Percentiles rank a stretch among this genome's conserved stretches.
phyloP scores from a whole-genome alignment of 768 basidiomycete species.

The Antrodiella citrinella region DNA sequence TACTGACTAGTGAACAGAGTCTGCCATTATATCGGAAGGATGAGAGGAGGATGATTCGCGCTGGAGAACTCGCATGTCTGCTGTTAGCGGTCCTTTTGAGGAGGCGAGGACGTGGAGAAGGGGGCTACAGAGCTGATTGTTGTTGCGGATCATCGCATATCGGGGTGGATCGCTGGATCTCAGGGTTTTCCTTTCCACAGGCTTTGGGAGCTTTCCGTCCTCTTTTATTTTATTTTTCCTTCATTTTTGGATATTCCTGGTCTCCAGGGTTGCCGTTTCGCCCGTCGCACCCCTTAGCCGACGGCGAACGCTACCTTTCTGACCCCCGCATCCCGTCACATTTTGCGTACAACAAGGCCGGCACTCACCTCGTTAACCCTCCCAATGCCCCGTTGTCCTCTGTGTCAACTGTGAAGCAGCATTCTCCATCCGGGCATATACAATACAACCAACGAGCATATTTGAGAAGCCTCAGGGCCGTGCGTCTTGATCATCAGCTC shows the following conservation, averaged over 20 bases:
- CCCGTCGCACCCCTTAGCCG: neutral
- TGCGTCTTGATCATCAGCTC: neutral
- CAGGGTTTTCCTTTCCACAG: constrained; percentile 10
- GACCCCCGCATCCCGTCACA: no score
- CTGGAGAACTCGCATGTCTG: constrained; percentile 12
- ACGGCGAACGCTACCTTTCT: neutral
- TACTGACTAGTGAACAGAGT: constrained; percentile 27
- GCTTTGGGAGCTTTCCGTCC: neutral
- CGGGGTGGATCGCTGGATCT: constrained; percentile 22
- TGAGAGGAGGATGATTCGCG: constrained; percentile 20
- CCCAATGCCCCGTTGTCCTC: no score
- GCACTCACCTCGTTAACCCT: no score
- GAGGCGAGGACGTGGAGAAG: constrained; percentile 11
- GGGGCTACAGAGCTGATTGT: constrained; percentile 16
- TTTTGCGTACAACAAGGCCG: no score
- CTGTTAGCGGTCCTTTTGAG: constrained; percentile 22
- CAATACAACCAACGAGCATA: neutral
- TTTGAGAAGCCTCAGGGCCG: neutral
- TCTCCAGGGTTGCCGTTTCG: neutral
- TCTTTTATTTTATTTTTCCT: neutral
- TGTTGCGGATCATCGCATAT: constrained; percentile 29
- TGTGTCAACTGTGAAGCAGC: no score
- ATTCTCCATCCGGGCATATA: neutral
- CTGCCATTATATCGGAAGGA: constrained; percentile 23
- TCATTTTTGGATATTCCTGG: no score